Percentiles rank a stretch among this genome's conserved stretches.
phyloP scores from a whole-genome alignment of 306 rosid species.

The Oxytropis ochrocephala region DNA sequence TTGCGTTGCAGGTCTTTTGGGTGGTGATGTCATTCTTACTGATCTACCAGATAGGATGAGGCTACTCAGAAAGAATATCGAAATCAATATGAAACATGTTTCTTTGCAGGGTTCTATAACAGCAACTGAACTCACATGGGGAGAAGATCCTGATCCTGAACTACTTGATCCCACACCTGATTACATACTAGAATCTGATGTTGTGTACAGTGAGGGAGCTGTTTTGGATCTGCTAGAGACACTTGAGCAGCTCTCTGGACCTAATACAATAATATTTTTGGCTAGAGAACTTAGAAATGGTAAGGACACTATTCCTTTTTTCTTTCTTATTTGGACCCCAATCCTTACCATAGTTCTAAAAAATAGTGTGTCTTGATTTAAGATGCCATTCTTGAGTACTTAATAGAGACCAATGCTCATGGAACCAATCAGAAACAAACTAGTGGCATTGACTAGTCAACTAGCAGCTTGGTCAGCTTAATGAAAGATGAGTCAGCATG shows the following conservation, averaged over 20 bases:
- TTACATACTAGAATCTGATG: conserved; percentile 74
- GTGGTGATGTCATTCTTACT: conserved; percentile 63
- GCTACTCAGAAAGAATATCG: conserved; percentile 62
- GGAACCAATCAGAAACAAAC: too few relatives aligned
- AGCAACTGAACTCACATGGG: conserved; percentile 63
- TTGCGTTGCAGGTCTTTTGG: conserved; percentile 80
- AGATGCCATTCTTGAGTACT: conserved; percentile 84
- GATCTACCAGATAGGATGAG: conserved; percentile 78
- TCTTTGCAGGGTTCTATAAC: conserved; percentile 50
- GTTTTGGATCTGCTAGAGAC: conserved; percentile 67
- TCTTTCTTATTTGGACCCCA: background rate
- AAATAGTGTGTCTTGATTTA: conserved; percentile 16
- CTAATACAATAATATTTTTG: conserved; percentile 64
- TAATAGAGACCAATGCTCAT: too few relatives aligned
- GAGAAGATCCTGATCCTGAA: conserved; percentile 65
- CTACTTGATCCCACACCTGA: conserved; percentile 52
- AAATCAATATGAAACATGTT: conserved; percentile 50
- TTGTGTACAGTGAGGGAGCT: conserved; percentile 70
- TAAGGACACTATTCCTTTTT: conserved; percentile 7
- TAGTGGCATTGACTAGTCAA: too few relatives aligned
- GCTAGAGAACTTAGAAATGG: conserved; percentile 85
- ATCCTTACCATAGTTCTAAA: conserved; percentile 1
- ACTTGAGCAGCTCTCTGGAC: conserved; percentile 56
- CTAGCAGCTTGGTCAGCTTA: too few relatives aligned
- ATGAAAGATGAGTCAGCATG: too few relatives aligned